phyloP scores from a whole-genome alignment of 495 filamentous ascomycete genomes.

The Penicillium manginii region DNA sequence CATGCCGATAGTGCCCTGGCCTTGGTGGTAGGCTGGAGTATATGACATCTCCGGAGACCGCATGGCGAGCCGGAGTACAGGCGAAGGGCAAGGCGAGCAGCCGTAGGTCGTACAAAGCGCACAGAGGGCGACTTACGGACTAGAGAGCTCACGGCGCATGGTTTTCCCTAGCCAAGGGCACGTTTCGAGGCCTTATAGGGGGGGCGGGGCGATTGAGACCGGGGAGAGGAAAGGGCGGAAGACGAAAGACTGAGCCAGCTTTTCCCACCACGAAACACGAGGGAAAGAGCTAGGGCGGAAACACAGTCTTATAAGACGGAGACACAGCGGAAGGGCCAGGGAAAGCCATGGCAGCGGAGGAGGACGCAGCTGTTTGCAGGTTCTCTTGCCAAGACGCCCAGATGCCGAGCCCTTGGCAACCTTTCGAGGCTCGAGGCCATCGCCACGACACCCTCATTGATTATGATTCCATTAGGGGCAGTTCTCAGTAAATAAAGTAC shows the following conservation, averaged over 20 bases:
- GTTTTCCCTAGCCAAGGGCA: slow-evolving; percentile 34
- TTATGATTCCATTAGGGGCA: not conserved
- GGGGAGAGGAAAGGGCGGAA: slow-evolving; percentile 13
- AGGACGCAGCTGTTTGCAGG: slow-evolving; percentile 33
- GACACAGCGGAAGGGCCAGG: slow-evolving; percentile 39
- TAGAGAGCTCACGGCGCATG: slow-evolving; percentile 42
- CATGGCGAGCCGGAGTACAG: slow-evolving; percentile 34
- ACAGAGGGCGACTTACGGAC: slow-evolving; percentile 38
- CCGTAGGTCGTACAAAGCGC: slow-evolving; percentile 43
- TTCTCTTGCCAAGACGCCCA: slow-evolving; percentile 48
- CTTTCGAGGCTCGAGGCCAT: slow-evolving; percentile 14
- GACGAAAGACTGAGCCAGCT: slow-evolving; percentile 16
- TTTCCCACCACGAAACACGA: slow-evolving; percentile 14
- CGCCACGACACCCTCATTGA: not conserved
- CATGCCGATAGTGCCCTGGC: slow-evolving; percentile 30
- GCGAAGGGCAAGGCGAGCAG: slow-evolving; percentile 15
- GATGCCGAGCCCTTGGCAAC: slow-evolving; percentile 51
- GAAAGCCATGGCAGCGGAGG: slow-evolving; percentile 38
- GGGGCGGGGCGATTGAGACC: slow-evolving; percentile 9
- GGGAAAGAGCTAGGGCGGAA: slow-evolving; percentile 23
- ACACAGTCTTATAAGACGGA: slow-evolving; percentile 39
- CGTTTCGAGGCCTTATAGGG: slow-evolving; percentile 17
- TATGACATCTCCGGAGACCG: slow-evolving; percentile 47
- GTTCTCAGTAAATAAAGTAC: not conserved
- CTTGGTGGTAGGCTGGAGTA: slow-evolving; percentile 44